These are phyloP conservation scores for Eucalyptus regnans DNA, from an alignment of 345 rosid genomes.

Conservation along the genomic window DNA sequence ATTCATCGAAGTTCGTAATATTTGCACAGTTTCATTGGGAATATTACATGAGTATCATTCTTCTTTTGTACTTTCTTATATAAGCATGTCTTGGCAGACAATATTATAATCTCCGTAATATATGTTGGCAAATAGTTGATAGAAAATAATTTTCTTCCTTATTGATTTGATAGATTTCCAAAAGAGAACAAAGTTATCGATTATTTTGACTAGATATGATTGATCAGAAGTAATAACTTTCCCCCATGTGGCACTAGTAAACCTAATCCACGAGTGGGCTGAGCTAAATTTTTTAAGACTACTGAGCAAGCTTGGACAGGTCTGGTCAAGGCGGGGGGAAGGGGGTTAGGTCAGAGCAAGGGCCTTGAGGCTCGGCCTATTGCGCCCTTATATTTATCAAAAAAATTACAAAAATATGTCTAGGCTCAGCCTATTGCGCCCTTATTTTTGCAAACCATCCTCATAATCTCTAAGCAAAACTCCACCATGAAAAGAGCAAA, in stretches of 20 bases:
- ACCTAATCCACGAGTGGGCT: not conserved
- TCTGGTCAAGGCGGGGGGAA: accelerated
- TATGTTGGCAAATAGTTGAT: not conserved
- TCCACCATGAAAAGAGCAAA: not conserved
- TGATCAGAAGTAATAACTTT: not conserved
- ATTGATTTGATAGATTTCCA: not conserved
- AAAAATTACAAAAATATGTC: too few relatives aligned
- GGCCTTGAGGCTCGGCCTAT: not conserved
- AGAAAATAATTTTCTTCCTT: not conserved
- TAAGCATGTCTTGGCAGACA: not conserved
- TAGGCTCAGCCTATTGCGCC: too few relatives aligned
- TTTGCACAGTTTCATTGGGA: accelerated
- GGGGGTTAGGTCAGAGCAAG: not conserved
- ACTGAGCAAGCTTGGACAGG: not conserved
- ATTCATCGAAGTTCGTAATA: not conserved
- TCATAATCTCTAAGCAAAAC: not conserved
- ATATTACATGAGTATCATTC: not conserved
- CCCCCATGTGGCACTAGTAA: accelerated
- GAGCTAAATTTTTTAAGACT: accelerated
- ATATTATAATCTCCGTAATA: not conserved
- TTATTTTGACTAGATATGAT: not conserved
- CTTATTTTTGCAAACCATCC: too few relatives aligned
- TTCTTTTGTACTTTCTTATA: not conserved
- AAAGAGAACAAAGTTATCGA: not conserved
- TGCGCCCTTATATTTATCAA: not conserved